A percentile compares a stretch with the other conserved stretches of the same genome.
phyloP scores from a whole-genome alignment of 2,329 filamentous ascomycete genomes.

The Trichoderma pleuroti region DNA sequence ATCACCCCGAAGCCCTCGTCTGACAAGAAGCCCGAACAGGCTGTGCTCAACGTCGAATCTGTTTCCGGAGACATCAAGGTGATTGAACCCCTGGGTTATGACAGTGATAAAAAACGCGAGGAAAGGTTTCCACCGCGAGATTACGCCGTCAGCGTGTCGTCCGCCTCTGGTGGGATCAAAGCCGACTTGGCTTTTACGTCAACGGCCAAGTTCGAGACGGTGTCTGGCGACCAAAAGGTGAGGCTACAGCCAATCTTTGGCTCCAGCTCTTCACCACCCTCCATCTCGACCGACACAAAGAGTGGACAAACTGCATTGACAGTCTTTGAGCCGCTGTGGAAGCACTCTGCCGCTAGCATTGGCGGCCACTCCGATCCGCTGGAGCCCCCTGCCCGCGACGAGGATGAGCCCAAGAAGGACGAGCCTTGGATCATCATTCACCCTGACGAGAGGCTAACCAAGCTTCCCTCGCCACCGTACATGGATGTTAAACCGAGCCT shows the following conservation, averaged over 20 bases:
- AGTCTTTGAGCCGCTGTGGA: slow-evolving; percentile 46
- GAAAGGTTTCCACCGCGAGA: slow-evolving; percentile 42
- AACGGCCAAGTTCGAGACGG: slow-evolving; percentile 34
- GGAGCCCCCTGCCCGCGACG: slow-evolving; percentile 9
- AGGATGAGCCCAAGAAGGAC: slow-evolving; percentile 3
- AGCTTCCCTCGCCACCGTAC: neutral
- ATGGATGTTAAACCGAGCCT: neutral
- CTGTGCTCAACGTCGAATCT: slow-evolving; percentile 40
- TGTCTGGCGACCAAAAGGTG: slow-evolving; percentile 41
- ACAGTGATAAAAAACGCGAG: slow-evolving; percentile 20
- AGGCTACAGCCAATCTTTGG: slow-evolving; percentile 44
- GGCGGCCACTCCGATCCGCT: neutral
- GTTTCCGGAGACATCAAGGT: slow-evolving; percentile 44
- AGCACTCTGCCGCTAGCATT: slow-evolving; percentile 16
- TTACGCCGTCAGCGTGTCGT: slow-evolving; percentile 44
- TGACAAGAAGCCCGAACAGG: slow-evolving; percentile 34
- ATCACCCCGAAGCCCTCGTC: slow-evolving; percentile 42
- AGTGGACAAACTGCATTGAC: slow-evolving; percentile 41
- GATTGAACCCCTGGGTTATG: slow-evolving; percentile 37
- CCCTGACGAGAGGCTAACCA: neutral
- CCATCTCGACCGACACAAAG: slow-evolving; percentile 42
- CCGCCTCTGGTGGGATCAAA: slow-evolving; percentile 43
- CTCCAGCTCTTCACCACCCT: slow-evolving; percentile 23
- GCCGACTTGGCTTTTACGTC: slow-evolving; percentile 41
- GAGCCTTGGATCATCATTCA: slow-evolving; percentile 25